Evolutionary conservation across 306 rosid genomes (phyloP), one percentile per base, ranked within the genome.

Genomic region (Rubus idaeus): DNA sequence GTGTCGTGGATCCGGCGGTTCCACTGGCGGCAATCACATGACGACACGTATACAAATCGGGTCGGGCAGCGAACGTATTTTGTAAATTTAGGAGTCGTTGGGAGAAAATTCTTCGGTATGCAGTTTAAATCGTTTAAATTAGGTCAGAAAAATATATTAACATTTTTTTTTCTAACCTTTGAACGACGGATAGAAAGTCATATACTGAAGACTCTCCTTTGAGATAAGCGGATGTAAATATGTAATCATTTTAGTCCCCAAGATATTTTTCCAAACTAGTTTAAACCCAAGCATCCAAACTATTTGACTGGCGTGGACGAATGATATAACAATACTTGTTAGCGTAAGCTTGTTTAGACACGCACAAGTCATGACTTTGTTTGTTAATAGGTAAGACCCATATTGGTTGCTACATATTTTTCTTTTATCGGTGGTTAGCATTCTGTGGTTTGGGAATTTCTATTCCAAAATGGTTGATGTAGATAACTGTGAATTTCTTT

Each of bases 401-500:
- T 53, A 53, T 23, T 70, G 46, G 44, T 30, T 39, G 40, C 46
- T 17, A 11, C 3, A 8, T 8, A 52, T 8, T 51, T 46, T 18
- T 61, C 18, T 13, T 63, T 41, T 41, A 37, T 14, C 42, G 74
- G 47, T 65, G 16, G 41, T 50, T 75, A 47, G 52, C 56, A 1
- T 18, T 47, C n/a, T 51, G 40, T 75, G 35, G 69, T 64, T n/a
- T 50, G 41, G 17, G 16, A 5, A 11, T 3, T 12, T 1, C n/a
- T 55, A 14, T 11, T 58, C 66, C 73, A 12, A 56, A 37, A 10
- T 42, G 23, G 11, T 37, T 9, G 18, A 4, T 44, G 69, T 11
- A 67, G 70, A 73, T 77, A 72, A 5, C 4, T 20, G 4, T 42
- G 65, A 49, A n/a, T 35, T 17, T 64, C 49, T 14, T 77, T 46